Conservation (phyloP, 2,329 filamentous ascomycete genomes). For the Alternaria brassicicola region DNA sequence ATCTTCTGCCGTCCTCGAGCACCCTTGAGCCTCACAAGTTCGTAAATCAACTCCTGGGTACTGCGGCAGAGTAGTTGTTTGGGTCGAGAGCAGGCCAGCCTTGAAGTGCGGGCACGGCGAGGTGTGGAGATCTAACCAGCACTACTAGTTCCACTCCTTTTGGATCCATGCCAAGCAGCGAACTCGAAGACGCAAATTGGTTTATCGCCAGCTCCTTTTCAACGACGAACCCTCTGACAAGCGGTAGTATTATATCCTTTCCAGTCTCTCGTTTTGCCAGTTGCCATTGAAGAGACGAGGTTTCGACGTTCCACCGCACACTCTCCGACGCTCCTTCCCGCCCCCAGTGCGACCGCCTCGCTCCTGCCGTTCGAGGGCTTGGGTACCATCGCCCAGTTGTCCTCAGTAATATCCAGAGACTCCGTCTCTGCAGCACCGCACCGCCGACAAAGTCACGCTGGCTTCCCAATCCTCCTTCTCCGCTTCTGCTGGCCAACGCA, state of each 20-base stretch:
- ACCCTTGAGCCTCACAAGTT: not conserved
- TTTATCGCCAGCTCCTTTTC: slow-evolving; percentile 34
- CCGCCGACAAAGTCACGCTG: slow-evolving; percentile 43
- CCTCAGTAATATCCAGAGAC: slow-evolving; percentile 25
- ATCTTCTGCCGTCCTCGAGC: not conserved
- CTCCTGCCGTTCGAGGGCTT: slow-evolving; percentile 22
- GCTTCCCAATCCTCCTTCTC: slow-evolving; percentile 48
- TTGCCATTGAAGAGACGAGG: slow-evolving; percentile 17
- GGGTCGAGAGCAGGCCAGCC: not conserved
- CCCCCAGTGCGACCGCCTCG: slow-evolving; percentile 30
- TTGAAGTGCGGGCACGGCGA: not conserved
- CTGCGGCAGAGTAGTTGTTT: not conserved
- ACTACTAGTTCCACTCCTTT: slow-evolving; percentile 22
- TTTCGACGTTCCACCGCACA: slow-evolving; percentile 30
- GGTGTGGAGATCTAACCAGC: slow-evolving; percentile 6
- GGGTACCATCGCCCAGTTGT: slow-evolving; percentile 34
- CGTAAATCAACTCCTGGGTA: not conserved
- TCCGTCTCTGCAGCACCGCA: slow-evolving; percentile 30
- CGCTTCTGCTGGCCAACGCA: slow-evolving; percentile 48
- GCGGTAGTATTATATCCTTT: slow-evolving; percentile 14
- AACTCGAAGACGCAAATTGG: slow-evolving; percentile 27
- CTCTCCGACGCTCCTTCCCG: slow-evolving; percentile 23
- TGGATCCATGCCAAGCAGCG: slow-evolving; percentile 27
- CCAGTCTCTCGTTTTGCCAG: slow-evolving; percentile 13
- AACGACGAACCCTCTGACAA: slow-evolving; percentile 18